Evolutionary conservation across 1,139 yeast species (phyloP).

Genomic region (Pichia sp.): DNA sequence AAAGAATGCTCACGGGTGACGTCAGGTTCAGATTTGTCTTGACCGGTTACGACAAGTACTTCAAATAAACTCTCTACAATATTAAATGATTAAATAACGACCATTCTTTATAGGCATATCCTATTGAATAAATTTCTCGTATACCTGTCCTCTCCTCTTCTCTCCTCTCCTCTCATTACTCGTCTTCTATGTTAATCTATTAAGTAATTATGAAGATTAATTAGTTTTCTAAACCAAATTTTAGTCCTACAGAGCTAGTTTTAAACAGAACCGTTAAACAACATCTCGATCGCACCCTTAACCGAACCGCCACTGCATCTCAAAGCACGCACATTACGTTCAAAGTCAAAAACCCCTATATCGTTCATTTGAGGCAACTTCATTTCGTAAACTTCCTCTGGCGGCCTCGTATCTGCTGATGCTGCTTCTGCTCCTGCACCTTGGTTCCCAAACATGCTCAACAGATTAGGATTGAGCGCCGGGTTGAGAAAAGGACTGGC

Average conservation of each 20-base stretch:
- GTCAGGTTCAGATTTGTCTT: slow-evolving; percentile 64
- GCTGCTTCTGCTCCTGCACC: not conserved
- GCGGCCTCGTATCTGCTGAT: slow-evolving; percentile 76
- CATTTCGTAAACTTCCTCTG: slow-evolving; percentile 88
- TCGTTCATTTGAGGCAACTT: slow-evolving; percentile 92
- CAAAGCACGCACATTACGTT: slow-evolving; percentile 82
- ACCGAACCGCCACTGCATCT: slow-evolving; percentile 96
- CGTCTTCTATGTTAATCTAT: no score
- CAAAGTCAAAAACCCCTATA: slow-evolving; percentile 94
- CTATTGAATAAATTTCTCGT: no score
- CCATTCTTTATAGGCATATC: no score
- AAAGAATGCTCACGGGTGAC: slow-evolving; percentile 49
- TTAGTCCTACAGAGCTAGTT: not conserved
- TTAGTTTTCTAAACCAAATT: not conserved
- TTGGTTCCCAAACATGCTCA: slow-evolving; percentile 37
- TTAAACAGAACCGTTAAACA: slow-evolving; percentile 52
- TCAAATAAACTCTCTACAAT: slow-evolving; percentile 7
- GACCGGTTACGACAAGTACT: slow-evolving; percentile 44
- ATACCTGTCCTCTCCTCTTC: no score
- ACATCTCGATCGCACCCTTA: slow-evolving; percentile 93
- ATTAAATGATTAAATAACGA: no score
- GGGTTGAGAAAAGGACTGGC: slow-evolving; percentile 38
- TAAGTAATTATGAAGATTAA: no score
- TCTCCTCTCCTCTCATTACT: no score
- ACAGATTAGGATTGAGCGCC: slow-evolving; percentile 25